These are phyloP conservation scores for Pichia manshurica DNA, from an alignment of 805 yeast species.

Conservation along the genomic window DNA sequence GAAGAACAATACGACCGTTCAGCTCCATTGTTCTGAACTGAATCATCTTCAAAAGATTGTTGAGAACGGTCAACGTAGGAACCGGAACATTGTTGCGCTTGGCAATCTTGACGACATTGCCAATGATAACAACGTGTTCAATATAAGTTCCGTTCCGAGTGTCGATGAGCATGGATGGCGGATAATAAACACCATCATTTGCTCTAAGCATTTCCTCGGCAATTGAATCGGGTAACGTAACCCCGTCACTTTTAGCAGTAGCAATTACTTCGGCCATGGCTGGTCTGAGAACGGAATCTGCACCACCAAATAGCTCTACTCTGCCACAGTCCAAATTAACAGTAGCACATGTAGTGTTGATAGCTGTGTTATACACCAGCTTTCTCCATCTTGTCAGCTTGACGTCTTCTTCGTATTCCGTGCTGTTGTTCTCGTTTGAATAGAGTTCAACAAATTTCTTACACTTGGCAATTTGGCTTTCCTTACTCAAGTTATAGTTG, in stretches of 20 bases:
- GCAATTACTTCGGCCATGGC: slow-evolving; percentile 40
- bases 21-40: slow-evolving; percentile 29
- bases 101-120: slow-evolving; percentile 32
- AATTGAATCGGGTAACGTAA: slow-evolving; percentile 31
- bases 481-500: slow-evolving; percentile 25
- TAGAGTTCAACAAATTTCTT: slow-evolving; percentile 30
- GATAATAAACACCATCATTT: slow-evolving; percentile 35
- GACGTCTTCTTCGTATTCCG: slow-evolving; percentile 30
- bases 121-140: slow-evolving; percentile 39
- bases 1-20: slow-evolving; percentile 24
- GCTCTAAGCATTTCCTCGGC: slow-evolving; percentile 38
- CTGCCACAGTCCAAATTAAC: slow-evolving; percentile 36
- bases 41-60: slow-evolving; percentile 24
- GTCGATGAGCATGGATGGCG: slow-evolving; percentile 46
- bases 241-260: slow-evolving; percentile 42
- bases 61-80: slow-evolving; percentile 26
- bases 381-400: slow-evolving; percentile 40
- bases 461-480: slow-evolving; percentile 25
- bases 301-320: slow-evolving; percentile 24
- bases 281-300: slow-evolving; percentile 28
- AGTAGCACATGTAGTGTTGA: slow-evolving; percentile 39
- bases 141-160: slow-evolving; percentile 34
- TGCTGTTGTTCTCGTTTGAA: slow-evolving; percentile 25
- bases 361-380: slow-evolving; percentile 40
- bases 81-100: slow-evolving; percentile 25